Percentiles rank a stretch among this genome's conserved stretches.
Conservation (phyloP, 164 flowering plant species). For the Nymphaea colorata region DNA sequence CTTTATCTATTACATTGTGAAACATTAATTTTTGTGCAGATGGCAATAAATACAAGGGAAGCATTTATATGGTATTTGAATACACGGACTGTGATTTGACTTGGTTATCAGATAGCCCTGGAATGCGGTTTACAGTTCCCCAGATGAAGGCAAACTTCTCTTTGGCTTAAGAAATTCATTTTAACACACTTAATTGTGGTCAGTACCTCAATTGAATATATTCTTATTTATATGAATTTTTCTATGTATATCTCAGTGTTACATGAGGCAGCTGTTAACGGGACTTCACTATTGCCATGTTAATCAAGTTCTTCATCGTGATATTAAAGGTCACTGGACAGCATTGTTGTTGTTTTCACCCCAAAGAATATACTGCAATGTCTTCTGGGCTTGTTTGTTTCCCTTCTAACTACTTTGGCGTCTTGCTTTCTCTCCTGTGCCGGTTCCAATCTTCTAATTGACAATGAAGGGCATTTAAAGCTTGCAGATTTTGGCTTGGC, state of each 20-base stretch:
- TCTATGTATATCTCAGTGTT: constrained; percentile 63
- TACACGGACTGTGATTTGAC: too few species aligned
- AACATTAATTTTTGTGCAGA: too few species aligned
- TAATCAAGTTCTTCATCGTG: constrained; percentile 93
- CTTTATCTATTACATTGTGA: too few species aligned
- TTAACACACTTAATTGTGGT: too few species aligned
- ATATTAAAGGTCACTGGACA: constrained; percentile 60
- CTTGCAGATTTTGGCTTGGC: constrained; percentile 99
- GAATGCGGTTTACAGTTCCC: too few species aligned
- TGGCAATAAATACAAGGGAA: too few species aligned
- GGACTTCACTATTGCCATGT: constrained; percentile 95
- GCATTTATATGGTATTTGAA: too few species aligned
- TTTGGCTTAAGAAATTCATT: too few species aligned
- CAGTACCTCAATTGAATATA: too few species aligned
- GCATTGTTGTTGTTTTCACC: background rate
- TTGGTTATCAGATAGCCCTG: too few species aligned
- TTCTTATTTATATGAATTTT: too few species aligned
- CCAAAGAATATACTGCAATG: background rate
- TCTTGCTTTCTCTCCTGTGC: constrained; percentile 8
- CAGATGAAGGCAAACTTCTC: too few species aligned
- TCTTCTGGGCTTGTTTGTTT: background rate
- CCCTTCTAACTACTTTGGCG: background rate
- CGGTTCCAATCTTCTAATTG: constrained; percentile 96
- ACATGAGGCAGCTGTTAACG: constrained; percentile 87
- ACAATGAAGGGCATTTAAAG: constrained; percentile 88